These are phyloP conservation scores for Periconia digitata DNA, from an alignment of 2,329 filamentous ascomycete species.

Conservation along the genomic window DNA sequence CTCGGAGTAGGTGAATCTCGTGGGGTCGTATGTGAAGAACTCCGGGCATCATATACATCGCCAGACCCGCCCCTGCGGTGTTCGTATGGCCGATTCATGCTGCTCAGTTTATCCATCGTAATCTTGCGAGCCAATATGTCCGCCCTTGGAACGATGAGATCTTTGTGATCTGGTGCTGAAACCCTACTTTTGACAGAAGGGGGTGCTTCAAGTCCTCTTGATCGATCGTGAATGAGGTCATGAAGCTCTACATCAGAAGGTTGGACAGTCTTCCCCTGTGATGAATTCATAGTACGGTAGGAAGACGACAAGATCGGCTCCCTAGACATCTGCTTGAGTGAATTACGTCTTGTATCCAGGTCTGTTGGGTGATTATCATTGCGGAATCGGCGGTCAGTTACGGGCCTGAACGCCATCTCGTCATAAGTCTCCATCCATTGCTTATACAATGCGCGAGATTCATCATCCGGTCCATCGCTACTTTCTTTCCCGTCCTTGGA, in stretches of 20 bases:
- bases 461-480: constrained; percentile 17
- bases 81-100: constrained; percentile 13
- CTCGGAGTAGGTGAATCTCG: constrained; percentile 32
- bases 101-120: constrained; percentile 12
- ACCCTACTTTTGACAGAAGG: constrained; percentile 22
- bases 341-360: constrained; percentile 10
- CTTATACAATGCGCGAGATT: constrained; percentile 20
- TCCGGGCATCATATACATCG: constrained; percentile 22
- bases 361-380: constrained; percentile 5
- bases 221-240: constrained; percentile 23
- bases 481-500: constrained; percentile 24
- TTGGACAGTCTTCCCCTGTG: constrained; percentile 24
- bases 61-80: constrained; percentile 29
- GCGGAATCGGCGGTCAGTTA: constrained; percentile 15
- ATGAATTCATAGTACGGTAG: constrained; percentile 25
- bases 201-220: constrained; percentile 19
- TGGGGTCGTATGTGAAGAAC: constrained; percentile 21
- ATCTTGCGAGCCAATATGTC: constrained; percentile 36
- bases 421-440: constrained; percentile 46
- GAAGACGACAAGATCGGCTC: constrained; percentile 32
- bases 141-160: constrained; percentile 25
- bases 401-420: constrained; percentile 32
- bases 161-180: constrained; percentile 13
- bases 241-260: constrained; percentile 26
- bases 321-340: constrained; percentile 20